Evolutionary conservation across 139 green algal genomes (phyloP).

Genomic region (Penium margaritaceum): DNA sequence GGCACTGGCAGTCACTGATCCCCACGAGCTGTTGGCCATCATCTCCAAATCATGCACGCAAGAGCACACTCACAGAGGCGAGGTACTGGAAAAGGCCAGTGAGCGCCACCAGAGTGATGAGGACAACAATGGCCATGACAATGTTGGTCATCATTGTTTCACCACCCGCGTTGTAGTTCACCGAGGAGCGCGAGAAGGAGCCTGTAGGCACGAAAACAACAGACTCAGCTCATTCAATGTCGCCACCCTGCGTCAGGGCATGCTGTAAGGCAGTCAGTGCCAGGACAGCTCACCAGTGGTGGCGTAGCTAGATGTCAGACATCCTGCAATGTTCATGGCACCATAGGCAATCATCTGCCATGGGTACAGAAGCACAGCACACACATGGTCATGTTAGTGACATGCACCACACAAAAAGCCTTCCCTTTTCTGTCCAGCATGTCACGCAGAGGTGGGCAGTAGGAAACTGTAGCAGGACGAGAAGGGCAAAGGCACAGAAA

Average conservation of each 20-base stretch:
- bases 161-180: constrained; percentile 13
- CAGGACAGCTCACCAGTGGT: no score
- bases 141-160: constrained; percentile 15
- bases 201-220: constrained; percentile 24
- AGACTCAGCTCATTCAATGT: no score
- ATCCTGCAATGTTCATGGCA: constrained; percentile 16
- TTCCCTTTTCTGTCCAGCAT: no score
- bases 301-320: constrained; percentile 25
- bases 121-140: constrained; percentile 20
- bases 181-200: constrained; percentile 31
- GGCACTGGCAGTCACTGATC: not conserved
- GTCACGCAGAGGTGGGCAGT: no score
- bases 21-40: not conserved
- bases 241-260: no score
- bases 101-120: constrained; percentile 18
- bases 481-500: no score
- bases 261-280: no score
- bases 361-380: no score
- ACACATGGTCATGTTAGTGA: no score
- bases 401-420: no score
- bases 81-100: constrained; percentile 11
- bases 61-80: not conserved
- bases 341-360: constrained; percentile 17
- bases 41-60: not conserved
- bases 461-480: no score